Evolutionary conservation across 768 basidiomycete genomes (phyloP).

Genomic region (Pilatotrama ljubarskyi): DNA sequence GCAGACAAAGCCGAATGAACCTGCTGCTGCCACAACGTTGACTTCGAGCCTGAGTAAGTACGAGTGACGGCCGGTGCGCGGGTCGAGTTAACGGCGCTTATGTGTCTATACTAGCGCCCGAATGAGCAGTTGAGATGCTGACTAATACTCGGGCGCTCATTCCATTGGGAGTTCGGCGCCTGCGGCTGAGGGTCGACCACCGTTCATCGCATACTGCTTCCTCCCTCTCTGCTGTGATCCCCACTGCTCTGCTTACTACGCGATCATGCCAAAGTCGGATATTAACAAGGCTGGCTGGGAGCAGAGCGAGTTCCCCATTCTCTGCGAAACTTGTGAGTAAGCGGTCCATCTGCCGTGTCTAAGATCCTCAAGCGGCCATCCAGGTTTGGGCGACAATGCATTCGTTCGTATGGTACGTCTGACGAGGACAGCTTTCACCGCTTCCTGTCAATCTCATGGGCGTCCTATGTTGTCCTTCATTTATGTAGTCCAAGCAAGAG

Average conservation of each 20-base stretch:
- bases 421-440: neutral
- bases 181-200: neutral
- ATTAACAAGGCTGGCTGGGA: constrained; percentile 96
- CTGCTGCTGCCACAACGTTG: too few species aligned
- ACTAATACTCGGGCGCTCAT: too few species aligned
- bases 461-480: neutral
- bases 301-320: constrained; percentile 89
- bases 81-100: too few species aligned
- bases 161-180: too few species aligned
- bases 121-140: too few species aligned
- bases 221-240: neutral
- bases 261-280: constrained; percentile 77
- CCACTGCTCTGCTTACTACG: neutral
- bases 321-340: constrained; percentile 86
- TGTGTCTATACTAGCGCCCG: too few species aligned
- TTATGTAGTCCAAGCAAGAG: constrained; percentile 96
- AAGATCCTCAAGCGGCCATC: neutral
- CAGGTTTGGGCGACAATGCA: constrained; percentile 86
- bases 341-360: neutral
- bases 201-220: neutral
- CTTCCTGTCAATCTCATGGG: neutral
- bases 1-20: too few species aligned
- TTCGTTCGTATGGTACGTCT: constrained; percentile 88
- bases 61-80: too few species aligned
- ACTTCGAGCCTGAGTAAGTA: too few species aligned